Percentiles rank a stretch among this genome's conserved stretches.
phyloP scores from a whole-genome alignment of 2,329 filamentous ascomycete species.

The Neofusicoccum cordaticola region DNA sequence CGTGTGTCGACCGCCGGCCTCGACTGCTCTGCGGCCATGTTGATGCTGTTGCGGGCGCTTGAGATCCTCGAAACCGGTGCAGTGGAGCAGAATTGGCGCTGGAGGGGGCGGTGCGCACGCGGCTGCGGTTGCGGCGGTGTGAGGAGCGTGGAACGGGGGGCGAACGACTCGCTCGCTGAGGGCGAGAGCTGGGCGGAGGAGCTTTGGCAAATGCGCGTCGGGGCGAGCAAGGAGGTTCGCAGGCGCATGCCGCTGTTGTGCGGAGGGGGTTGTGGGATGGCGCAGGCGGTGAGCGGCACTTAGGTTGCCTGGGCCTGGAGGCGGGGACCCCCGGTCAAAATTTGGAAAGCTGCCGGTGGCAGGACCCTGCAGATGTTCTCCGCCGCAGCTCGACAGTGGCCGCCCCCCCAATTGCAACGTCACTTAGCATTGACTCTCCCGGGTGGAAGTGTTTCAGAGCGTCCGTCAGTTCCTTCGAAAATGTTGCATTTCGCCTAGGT shows the following conservation, averaged over 20 bases:
- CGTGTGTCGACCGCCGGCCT: conserved; percentile 14
- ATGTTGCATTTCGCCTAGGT: neutral
- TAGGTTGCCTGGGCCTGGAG: neutral
- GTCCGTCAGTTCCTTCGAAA: neutral
- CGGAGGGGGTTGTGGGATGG: neutral
- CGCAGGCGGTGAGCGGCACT: conserved; percentile 7
- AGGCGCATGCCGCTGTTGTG: neutral
- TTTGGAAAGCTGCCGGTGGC: neutral
- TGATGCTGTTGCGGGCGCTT: neutral
- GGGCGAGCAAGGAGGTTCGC: neutral
- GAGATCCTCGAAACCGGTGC: neutral
- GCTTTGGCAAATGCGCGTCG: neutral
- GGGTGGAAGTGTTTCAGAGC: too few species aligned
- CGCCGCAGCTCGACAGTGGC: too few species aligned
- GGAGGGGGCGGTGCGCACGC: neutral
- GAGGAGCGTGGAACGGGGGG: neutral
- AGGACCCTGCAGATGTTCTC: neutral
- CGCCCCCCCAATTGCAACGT: too few species aligned
- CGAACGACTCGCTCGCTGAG: neutral
- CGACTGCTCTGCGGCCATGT: neutral
- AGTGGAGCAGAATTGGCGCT: neutral
- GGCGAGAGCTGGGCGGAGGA: neutral
- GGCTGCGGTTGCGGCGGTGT: neutral
- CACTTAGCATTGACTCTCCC: too few species aligned
- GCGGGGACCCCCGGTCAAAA: neutral